Evolutionary conservation across 352 stramenopile species (phyloP), one percentile per base, ranked within the genome.

Genomic region (Elongisporangium undulatum): DNA sequence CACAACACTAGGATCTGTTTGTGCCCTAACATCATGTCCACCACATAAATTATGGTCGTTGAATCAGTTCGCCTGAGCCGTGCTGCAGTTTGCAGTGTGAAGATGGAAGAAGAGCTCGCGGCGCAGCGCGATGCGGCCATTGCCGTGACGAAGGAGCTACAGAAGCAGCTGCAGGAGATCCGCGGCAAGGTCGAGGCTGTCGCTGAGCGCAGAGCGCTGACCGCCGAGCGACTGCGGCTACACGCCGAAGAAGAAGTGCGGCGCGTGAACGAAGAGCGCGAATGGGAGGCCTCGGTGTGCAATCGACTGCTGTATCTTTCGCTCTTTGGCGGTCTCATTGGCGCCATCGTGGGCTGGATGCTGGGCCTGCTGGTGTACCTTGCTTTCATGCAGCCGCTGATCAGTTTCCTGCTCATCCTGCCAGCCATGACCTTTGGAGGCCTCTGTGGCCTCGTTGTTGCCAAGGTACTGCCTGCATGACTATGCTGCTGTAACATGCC

Each of bases 121-220:
- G 82, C 82, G 41, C 82, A 91, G 77, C 79, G 82, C 39, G 82
- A 91, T 51, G 82, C 82, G 21, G 82, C 82, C 34, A 86, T 91
- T 58, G 82, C 82, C 53, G 82, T 91, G 55, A 85, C 77, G 19
- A 85, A 85, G 59, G 82, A 91, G 70, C 69, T 91, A 21, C 82
- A 89, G 67, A 68, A 74, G 15, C 75, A 91, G 59, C 58, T 88
- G 59, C 71, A 88, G 55, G 69, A 53, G 8, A 68, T 85, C 49
- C 73, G 74, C 22, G 71, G 79, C 51, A 58, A 73, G 16, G 56
- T 87, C 19, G 82, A 88, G 67, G 62, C 66, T 41, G 86, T 64
- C 16, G 72, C 87, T 45, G 81, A 90, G 68, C 75, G 82, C 3
- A 77, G 82, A n/a, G 80, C 82, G 61, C 74, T 89, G 15, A 88